These are phyloP conservation scores for Boletus rufocinnamomeus DNA, from an alignment of 768 basidiomycete species.

Conservation along the genomic window DNA sequence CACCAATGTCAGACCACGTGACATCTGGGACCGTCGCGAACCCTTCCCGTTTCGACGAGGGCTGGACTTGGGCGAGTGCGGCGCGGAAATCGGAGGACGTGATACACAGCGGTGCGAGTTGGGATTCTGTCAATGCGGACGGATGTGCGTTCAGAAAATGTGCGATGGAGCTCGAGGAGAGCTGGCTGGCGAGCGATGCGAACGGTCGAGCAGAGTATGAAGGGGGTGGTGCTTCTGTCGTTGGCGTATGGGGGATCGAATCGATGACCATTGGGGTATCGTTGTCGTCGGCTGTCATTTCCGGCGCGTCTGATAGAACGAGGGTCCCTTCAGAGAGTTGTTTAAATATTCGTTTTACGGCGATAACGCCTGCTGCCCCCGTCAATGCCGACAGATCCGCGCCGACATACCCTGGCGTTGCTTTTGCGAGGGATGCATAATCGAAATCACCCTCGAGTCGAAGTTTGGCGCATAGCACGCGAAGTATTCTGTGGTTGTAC, in stretches of 20 bases:
- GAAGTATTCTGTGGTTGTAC: constrained; percentile 65
- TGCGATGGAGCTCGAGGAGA: constrained; percentile 72
- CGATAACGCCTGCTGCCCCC: constrained; percentile 92
- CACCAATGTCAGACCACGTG: too few species aligned
- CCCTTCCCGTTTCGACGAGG: constrained; percentile 95
- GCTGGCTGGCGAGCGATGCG: constrained; percentile 40
- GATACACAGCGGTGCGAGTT: constrained; percentile 82
- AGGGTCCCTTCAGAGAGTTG: constrained; percentile 68
- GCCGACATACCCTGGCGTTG: constrained; percentile 96
- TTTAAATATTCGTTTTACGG: constrained; percentile 94
- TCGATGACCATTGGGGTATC: constrained; percentile 44
- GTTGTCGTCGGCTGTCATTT: constrained; percentile 16
- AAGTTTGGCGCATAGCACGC: constrained; percentile 81
- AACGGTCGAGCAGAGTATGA: constrained; percentile 34
- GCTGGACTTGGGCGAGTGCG: constrained; percentile 89
- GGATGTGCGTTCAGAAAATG: constrained; percentile 90
- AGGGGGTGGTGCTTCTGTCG: constrained; percentile 18
- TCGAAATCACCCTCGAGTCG: constrained; percentile 88
- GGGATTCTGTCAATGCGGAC: constrained; percentile 68
- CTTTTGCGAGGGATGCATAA: constrained; percentile 81
- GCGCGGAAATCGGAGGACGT: constrained; percentile 75
- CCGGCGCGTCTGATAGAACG: constrained; percentile 47
- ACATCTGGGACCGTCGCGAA: constrained; percentile 97
- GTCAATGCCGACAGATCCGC: constrained; percentile 91
- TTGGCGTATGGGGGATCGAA: constrained; percentile 17